phyloP scores from a whole-genome alignment of 257 asterid genomes.

The Mitragyna speciosa region DNA sequence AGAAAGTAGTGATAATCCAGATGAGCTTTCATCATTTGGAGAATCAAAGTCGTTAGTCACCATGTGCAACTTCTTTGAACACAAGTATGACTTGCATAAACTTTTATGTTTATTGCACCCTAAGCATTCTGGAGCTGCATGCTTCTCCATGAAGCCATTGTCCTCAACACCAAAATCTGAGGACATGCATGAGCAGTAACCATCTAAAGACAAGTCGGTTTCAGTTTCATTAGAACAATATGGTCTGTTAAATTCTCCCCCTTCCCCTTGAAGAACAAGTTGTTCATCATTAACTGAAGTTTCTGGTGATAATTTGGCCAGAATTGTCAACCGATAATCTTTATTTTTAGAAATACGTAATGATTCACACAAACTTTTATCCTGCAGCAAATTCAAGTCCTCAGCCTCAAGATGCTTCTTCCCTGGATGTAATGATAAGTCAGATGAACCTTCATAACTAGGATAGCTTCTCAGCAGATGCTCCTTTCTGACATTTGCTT shows the following conservation, averaged over 20 bases:
- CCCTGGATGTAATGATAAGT: conserved; percentile 3
- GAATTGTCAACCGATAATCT: background rate
- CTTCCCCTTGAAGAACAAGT: conserved; percentile 25
- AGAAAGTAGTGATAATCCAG: conserved; percentile 2
- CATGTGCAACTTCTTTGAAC: conserved; percentile 1
- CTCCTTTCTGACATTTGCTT: background rate
- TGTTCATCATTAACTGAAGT: conserved; percentile 32
- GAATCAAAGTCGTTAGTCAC: background rate
- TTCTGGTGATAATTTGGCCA: conserved; percentile 18
- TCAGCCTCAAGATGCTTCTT: background rate
- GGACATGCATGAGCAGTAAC: background rate
- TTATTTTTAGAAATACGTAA: background rate
- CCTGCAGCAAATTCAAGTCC: conserved; percentile 1
- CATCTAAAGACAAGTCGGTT: conserved; percentile 1
- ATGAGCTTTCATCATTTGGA: conserved; percentile 5
- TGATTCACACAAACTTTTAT: conserved; percentile 11
- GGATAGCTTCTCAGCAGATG: background rate
- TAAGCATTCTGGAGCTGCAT: background rate
- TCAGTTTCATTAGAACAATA: background rate
- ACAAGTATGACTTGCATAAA: background rate
- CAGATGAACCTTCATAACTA: background rate
- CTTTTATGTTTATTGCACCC: background rate
- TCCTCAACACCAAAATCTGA: conserved; percentile 6
- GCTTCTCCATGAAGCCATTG: conserved; percentile 6
- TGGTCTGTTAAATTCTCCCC: background rate